Percentiles rank a stretch among this genome's conserved stretches.
phyloP scores from a whole-genome alignment of 257 asterid genomes.

The Nicotiana undulata region DNA sequence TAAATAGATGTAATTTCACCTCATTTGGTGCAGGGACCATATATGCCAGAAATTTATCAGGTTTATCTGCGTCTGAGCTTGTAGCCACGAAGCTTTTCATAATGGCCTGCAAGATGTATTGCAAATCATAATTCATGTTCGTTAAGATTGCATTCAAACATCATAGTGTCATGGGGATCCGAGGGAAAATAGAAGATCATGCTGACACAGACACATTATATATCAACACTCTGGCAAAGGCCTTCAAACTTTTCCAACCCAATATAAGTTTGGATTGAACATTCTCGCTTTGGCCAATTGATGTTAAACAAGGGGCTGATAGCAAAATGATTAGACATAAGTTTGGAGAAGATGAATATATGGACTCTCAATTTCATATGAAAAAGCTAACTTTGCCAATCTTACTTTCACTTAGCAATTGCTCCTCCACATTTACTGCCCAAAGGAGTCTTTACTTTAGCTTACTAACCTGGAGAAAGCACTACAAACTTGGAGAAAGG shows the following conservation, averaged over 20 bases:
- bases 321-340: not conserved
- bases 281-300: not conserved
- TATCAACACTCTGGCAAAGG: not conserved
- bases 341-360: not conserved
- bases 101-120: constrained; percentile 56
- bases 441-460: not conserved
- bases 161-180: not conserved
- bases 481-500: not conserved
- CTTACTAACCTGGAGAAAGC: not conserved
- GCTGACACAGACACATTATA: not conserved
- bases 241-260: not conserved
- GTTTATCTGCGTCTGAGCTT: constrained; percentile 43
- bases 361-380: not conserved
- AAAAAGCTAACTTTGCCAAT: not conserved
- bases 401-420: not conserved
- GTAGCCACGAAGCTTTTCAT: constrained; percentile 80
- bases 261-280: not conserved
- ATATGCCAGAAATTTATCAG: constrained; percentile 83
- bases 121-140: not conserved
- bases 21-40: constrained; percentile 84
- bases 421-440: not conserved
- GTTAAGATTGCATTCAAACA: not conserved
- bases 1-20: constrained; percentile 27
- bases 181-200: not conserved
- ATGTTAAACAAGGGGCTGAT: not conserved